Percentiles rank a stretch among this genome's conserved stretches.
These are phyloP conservation scores for Phytopythium delawarense DNA, from an alignment of 352 stramenopile species.

Conservation along the genomic window DNA sequence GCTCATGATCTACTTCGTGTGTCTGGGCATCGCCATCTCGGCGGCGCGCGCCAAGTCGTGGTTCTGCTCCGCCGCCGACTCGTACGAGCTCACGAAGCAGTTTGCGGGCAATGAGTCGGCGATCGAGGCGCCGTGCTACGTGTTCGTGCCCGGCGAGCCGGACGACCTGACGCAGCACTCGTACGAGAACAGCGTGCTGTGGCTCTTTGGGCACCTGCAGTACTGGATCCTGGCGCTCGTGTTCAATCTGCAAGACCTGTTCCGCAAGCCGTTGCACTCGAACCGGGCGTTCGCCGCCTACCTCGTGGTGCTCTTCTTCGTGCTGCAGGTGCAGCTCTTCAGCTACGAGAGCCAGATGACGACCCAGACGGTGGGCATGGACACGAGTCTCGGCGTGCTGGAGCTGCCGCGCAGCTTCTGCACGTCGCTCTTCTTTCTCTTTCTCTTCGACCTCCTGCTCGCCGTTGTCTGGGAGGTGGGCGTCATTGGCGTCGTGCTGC, in stretches of 20 bases:
- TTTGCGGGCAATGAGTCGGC: slow-evolving; percentile 23
- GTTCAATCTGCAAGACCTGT: slow-evolving; percentile 63
- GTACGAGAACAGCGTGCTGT: slow-evolving; percentile 76
- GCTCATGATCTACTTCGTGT: slow-evolving; percentile 46
- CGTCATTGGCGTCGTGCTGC: slow-evolving; percentile 48
- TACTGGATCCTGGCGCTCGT: slow-evolving; percentile 68
- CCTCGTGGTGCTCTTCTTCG: slow-evolving; percentile 40
- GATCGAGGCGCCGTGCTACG: slow-evolving; percentile 59
- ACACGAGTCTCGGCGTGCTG: slow-evolving; percentile 53
- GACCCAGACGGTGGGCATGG: slow-evolving; percentile 41
- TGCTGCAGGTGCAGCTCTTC: slow-evolving; percentile 62
- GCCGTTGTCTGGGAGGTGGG: slow-evolving; percentile 57
- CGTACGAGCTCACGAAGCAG: slow-evolving; percentile 36
- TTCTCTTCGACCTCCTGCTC: slow-evolving; percentile 54
- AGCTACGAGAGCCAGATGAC: slow-evolving; percentile 55
- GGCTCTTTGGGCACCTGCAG: slow-evolving; percentile 75
- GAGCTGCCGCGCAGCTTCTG: slow-evolving; percentile 48
- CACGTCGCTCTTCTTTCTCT: slow-evolving; percentile 63
- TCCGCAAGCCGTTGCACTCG: slow-evolving; percentile 49
- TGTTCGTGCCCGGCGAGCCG: slow-evolving; percentile 43
- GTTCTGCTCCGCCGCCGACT: slow-evolving; percentile 54
- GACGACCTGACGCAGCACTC: slow-evolving; percentile 60
- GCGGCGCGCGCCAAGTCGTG: slow-evolving; percentile 44
- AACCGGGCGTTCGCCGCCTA: slow-evolving; percentile 57
- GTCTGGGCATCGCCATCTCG: slow-evolving; percentile 52